Percentiles rank a stretch among this genome's conserved stretches.
These are phyloP conservation scores for Bolboschoenoplectus hybrid DNA, from an alignment of 202 grass and related monocot genomes.

Conservation along the genomic window DNA sequence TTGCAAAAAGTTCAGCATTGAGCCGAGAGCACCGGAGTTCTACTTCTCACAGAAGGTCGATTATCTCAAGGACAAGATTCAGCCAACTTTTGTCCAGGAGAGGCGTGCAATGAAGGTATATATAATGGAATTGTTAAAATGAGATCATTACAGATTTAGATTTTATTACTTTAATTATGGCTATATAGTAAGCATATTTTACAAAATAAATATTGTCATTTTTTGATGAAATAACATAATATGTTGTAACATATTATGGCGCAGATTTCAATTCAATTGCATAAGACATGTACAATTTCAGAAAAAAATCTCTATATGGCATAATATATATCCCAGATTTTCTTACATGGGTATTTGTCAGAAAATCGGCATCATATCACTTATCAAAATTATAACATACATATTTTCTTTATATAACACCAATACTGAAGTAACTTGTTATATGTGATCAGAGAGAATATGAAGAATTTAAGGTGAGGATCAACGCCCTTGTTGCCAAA, in stretches of 20 bases:
- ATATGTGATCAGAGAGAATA: slow-evolving; percentile 73
- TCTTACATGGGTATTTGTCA: neutral
- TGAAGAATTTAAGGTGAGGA: slow-evolving; percentile 96
- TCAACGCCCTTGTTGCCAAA: slow-evolving; percentile 94
- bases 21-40: slow-evolving; percentile 88
- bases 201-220: neutral
- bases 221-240: neutral
- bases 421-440: neutral
- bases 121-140: neutral
- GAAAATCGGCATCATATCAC: neutral
- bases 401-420: neutral
- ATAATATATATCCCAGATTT: neutral
- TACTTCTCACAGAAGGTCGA: slow-evolving; percentile 93
- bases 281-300: neutral
- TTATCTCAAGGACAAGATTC: slow-evolving; percentile 99
- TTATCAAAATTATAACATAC: neutral
- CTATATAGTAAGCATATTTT: neutral
- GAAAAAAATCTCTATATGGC: neutral
- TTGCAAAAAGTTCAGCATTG: slow-evolving; percentile 96
- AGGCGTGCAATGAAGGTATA: slow-evolving; percentile 94
- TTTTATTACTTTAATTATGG: neutral
- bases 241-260: neutral
- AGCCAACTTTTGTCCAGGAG: slow-evolving; percentile 90
- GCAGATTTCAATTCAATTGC: neutral
- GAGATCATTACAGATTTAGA: neutral